Evolutionary conservation across 1,139 yeast genomes (phyloP).

Genomic region (Suzukiozyma palmioleophila): DNA sequence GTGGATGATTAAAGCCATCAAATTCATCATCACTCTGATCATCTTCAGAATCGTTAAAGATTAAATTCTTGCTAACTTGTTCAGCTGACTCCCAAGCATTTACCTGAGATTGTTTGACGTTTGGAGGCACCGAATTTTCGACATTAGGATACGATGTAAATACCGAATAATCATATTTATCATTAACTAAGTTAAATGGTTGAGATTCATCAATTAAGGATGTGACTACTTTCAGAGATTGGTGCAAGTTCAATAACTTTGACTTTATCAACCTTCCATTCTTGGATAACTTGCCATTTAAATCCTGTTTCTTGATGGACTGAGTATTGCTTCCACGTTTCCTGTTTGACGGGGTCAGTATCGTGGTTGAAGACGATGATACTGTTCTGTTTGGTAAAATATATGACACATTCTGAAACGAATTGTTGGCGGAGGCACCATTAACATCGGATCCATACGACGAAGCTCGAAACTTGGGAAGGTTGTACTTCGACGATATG

Average conservation of each 20-base stretch:
- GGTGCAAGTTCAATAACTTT: conserved; percentile 28
- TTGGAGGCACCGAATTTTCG: conserved; percentile 19
- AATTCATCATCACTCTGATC: conserved; percentile 22
- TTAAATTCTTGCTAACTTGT: conserved; percentile 30
- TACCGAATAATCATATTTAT: conserved; percentile 22
- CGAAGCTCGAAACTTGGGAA: conserved; percentile 12
- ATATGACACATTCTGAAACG: background rate
- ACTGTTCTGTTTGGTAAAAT: conserved; percentile 18
- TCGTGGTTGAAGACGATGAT: conserved; percentile 31
- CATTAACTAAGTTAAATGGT: conserved; percentile 1
- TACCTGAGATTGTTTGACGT: conserved; percentile 34
- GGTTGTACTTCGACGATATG: conserved; percentile 13
- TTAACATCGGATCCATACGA: conserved; percentile 5
- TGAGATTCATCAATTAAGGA: background rate
- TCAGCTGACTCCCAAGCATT: conserved; percentile 48
- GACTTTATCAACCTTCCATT: conserved; percentile 25
- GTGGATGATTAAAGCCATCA: conserved; percentile 9
- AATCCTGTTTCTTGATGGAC: conserved; percentile 10
- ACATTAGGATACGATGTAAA: conserved; percentile 19
- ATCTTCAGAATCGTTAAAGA: conserved; percentile 28
- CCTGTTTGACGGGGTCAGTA: conserved; percentile 31
- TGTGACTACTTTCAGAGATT: conserved; percentile 15
- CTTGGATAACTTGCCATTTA: conserved; percentile 14
- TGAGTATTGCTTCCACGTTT: conserved; percentile 17
- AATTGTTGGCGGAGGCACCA: background rate